A percentile compares a stretch with the other conserved stretches of the same genome.
phyloP scores from a whole-genome alignment of 2,329 filamentous ascomycete species.

The Paecilomyces fulvus region DNA sequence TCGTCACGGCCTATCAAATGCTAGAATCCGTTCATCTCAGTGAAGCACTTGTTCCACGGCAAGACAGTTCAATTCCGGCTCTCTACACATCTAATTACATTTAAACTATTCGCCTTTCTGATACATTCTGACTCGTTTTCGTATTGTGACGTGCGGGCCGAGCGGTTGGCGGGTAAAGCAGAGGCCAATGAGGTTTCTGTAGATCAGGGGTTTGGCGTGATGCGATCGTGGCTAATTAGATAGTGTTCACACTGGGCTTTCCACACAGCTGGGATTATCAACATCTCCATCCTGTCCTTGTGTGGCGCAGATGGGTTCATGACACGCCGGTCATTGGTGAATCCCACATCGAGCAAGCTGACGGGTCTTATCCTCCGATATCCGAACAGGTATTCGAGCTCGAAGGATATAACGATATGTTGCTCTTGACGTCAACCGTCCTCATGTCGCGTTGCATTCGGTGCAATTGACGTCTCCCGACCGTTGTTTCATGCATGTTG shows the following conservation, averaged over 20 bases:
- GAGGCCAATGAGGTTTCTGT: background rate
- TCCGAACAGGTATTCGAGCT: background rate
- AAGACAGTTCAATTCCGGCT: background rate
- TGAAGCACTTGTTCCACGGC: background rate
- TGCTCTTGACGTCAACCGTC: background rate
- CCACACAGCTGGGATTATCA: background rate
- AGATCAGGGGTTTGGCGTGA: conserved; percentile 1
- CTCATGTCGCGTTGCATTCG: background rate
- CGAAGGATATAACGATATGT: background rate
- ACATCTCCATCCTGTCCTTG: background rate
- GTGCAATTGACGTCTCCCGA: background rate
- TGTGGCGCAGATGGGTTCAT: background rate
- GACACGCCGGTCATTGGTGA: background rate
- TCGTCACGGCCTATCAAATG: background rate
- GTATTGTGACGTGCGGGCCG: background rate
- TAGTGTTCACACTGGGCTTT: background rate
- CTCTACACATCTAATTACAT: background rate
- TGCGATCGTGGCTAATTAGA: background rate
- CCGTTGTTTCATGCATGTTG: background rate
- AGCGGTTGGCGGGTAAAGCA: background rate
- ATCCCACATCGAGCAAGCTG: background rate
- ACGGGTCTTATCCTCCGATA: background rate
- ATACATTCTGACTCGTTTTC: background rate
- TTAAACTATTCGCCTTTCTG: background rate
- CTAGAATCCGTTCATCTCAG: background rate